Evolutionary conservation across 2,329 filamentous ascomycete species (phyloP).

Genomic region (Botrytis porri): DNA sequence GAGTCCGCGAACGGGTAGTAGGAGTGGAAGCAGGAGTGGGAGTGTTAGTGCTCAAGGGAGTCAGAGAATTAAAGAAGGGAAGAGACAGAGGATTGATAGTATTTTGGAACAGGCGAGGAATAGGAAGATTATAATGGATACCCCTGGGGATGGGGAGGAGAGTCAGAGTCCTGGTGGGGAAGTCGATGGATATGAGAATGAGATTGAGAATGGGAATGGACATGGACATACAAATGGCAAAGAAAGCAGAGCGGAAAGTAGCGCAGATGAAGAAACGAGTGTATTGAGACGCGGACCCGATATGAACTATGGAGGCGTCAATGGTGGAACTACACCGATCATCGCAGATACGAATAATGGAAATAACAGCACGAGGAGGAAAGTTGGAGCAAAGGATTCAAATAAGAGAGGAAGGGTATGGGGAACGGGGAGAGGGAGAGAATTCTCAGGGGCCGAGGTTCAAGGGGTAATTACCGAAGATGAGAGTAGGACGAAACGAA

Average conservation of each 20-base stretch:
- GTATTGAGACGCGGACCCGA: constrained; percentile 35
- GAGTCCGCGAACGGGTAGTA: background rate
- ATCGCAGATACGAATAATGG: background rate
- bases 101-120: constrained; percentile 31
- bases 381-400: background rate
- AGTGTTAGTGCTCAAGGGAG: background rate
- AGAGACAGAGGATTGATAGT: constrained; percentile 26
- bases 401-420: background rate
- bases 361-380: background rate
- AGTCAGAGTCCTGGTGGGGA: background rate
- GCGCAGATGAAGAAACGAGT: constrained; percentile 41
- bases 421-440: background rate
- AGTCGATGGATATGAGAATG: background rate
- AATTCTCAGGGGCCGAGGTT: background rate
- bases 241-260: constrained; percentile 27
- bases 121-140: constrained; percentile 22
- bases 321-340: background rate
- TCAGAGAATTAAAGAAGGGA: background rate
- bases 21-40: background rate
- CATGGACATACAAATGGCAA: background rate
- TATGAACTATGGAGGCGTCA: constrained; percentile 7
- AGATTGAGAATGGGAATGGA: constrained; percentile 10
- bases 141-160: background rate
- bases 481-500: constrained; percentile 22
- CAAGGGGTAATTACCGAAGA: constrained; percentile 18